A percentile compares a stretch with the other conserved stretches of the same genome.
Conservation (phyloP, 148 eudicot species). For the Amaranthus hypochondriacus region DNA sequence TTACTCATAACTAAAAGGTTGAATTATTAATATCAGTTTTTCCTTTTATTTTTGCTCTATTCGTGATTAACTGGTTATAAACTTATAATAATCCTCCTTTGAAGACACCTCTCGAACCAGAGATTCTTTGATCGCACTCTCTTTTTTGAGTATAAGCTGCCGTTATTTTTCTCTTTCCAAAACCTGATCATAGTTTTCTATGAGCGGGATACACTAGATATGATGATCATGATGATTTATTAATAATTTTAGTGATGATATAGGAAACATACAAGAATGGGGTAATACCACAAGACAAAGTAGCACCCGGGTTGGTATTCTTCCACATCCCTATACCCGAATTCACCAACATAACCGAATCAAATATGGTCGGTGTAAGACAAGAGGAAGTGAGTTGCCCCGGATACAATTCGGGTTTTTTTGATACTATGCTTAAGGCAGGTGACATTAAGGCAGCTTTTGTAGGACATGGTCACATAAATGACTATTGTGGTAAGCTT, state of each 20-base stretch:
- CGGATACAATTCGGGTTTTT: conserved; percentile 55
- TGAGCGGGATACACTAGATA: no score
- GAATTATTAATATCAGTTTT: no score
- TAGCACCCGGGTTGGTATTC: conserved; percentile 58
- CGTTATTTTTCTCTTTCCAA: no score
- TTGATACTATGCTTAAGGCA: conserved; percentile 47
- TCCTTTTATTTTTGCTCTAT: no score
- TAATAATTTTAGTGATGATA: background rate
- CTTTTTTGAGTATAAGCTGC: no score
- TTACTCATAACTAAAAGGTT: no score
- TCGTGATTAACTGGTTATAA: no score
- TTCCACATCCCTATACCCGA: conserved; percentile 72
- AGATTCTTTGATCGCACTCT: no score
- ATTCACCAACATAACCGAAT: conserved; percentile 38
- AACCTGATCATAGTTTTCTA: no score
- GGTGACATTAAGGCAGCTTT: conserved; percentile 65
- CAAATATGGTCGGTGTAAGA: conserved; percentile 49
- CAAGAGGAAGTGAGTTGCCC: conserved; percentile 60
- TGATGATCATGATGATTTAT: no score
- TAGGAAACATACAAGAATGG: conserved; percentile 40
- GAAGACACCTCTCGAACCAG: no score
- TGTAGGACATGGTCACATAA: conserved; percentile 59
- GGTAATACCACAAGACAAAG: conserved; percentile 31
- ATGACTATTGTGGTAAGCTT: conserved; percentile 62
- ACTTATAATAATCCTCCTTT: no score